A percentile compares a stretch with the other conserved stretches of the same genome.
Conservation (phyloP, 331 rosid genomes). For the Phaseolus coccineus region DNA sequence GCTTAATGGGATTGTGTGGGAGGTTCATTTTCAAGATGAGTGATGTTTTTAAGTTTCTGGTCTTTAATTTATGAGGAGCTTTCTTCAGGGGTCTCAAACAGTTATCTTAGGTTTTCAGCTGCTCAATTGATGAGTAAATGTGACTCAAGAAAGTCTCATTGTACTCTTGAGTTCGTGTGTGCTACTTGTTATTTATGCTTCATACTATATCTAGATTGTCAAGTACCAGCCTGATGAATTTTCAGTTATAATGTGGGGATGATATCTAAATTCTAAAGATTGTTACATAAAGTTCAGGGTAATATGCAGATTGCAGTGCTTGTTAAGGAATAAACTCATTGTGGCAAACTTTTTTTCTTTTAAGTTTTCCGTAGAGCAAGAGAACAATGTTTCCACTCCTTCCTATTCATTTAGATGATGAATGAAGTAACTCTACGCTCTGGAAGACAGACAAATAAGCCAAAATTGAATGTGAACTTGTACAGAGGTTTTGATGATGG, state of each 20-base stretch:
- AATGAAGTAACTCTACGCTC: background rate
- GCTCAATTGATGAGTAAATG: slow-evolving; percentile 10
- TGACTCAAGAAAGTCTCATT: slow-evolving; percentile 14
- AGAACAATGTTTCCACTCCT: slow-evolving; percentile 19
- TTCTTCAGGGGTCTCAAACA: slow-evolving; percentile 26
- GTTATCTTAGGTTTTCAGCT: slow-evolving; percentile 18
- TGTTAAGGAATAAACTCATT: slow-evolving; percentile 10
- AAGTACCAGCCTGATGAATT: slow-evolving; percentile 11
- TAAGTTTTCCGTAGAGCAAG: background rate
- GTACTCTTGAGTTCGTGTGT: slow-evolving; percentile 10
- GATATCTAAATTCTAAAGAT: slow-evolving; percentile 20
- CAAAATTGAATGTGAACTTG: slow-evolving; percentile 26
- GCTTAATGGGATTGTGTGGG: background rate
- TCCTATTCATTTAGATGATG: background rate
- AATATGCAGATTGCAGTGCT: slow-evolving; percentile 15
- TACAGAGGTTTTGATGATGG: background rate
- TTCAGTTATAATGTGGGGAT: background rate
- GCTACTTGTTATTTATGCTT: slow-evolving; percentile 26
- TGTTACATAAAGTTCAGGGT: slow-evolving; percentile 20
- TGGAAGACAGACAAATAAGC: slow-evolving; percentile 17
- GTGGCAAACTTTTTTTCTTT: background rate
- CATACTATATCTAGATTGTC: slow-evolving; percentile 29
- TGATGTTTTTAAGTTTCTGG: background rate
- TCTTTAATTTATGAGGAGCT: background rate
- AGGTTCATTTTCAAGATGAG: slow-evolving; percentile 36